phyloP scores from a whole-genome alignment of 2,329 filamentous ascomycete species.

The Magnaporthiopsis incrustans region DNA sequence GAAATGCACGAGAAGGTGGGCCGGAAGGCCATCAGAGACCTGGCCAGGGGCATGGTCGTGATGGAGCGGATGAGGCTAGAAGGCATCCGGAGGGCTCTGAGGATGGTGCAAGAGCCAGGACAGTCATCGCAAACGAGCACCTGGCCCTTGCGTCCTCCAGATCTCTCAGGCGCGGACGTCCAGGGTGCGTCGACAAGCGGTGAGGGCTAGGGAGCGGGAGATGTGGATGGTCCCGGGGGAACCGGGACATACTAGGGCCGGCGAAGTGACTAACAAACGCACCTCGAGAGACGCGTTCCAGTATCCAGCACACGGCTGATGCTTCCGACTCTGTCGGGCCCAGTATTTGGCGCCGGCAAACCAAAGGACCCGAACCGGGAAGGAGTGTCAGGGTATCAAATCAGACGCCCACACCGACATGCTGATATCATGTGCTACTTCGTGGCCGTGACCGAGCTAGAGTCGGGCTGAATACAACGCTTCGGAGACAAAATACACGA shows the following conservation, averaged over 20 bases:
- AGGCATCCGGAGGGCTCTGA: constrained; percentile 70
- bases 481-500: neutral
- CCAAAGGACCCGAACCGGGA: neutral
- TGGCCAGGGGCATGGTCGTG: constrained; percentile 72
- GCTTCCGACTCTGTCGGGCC: neutral
- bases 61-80: constrained; percentile 72
- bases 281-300: neutral
- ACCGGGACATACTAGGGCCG: neutral
- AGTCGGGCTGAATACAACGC: neutral
- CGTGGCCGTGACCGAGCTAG: neutral
- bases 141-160: neutral
- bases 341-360: neutral
- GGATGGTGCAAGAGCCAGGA: constrained; percentile 40
- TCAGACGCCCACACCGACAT: neutral
- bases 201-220: neutral
- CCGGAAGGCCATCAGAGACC: constrained; percentile 62
- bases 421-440: neutral
- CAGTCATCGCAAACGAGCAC: neutral
- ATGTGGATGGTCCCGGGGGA: neutral
- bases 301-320: neutral
- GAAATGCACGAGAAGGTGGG: constrained; percentile 77
- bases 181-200: neutral
- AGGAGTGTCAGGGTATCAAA: no score
- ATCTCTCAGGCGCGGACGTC: neutral
- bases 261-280: neutral